A percentile compares a stretch with the other conserved stretches of the same genome.
Evolutionary conservation across 2,329 filamentous ascomycete genomes (phyloP).

Genomic region (Penicillium sp.): DNA sequence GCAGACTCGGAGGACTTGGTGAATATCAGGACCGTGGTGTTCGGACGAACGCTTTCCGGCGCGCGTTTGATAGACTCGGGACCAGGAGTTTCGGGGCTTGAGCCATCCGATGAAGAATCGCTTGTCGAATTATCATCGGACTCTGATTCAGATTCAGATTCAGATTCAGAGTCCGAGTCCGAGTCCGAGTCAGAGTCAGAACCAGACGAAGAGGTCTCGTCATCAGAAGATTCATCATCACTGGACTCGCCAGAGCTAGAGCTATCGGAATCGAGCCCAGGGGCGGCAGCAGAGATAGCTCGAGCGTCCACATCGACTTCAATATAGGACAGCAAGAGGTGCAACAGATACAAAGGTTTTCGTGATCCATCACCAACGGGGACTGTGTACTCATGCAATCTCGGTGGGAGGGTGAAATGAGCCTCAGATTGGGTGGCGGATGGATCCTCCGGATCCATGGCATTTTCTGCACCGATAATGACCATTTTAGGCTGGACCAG

Average conservation of each 20-base stretch:
- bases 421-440: slow-evolving; percentile 26
- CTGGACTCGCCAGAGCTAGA: slow-evolving; percentile 31
- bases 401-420: slow-evolving; percentile 59
- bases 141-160: slow-evolving; percentile 18
- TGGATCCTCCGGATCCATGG: slow-evolving; percentile 18
- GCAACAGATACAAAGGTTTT: slow-evolving; percentile 81
- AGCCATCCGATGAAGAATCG: slow-evolving; percentile 28
- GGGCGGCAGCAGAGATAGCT: slow-evolving; percentile 1
- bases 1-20: slow-evolving; percentile 87
- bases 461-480: slow-evolving; percentile 61
- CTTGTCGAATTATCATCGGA: slow-evolving; percentile 33
- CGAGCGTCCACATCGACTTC: slow-evolving; percentile 21
- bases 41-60: slow-evolving; percentile 26
- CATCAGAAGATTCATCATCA: slow-evolving; percentile 35
- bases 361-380: slow-evolving; percentile 66
- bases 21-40: slow-evolving; percentile 69
- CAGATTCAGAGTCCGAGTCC: slow-evolving; percentile 19
- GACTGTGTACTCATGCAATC: slow-evolving; percentile 63
- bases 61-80: slow-evolving; percentile 18
- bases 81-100: slow-evolving; percentile 16
- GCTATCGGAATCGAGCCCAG: slow-evolving; percentile 18
- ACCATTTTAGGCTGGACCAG: slow-evolving; percentile 73
- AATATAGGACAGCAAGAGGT: slow-evolving; percentile 58
- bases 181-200: slow-evolving; percentile 26
- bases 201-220: slow-evolving; percentile 26